phyloP scores from a whole-genome alignment of 2,329 filamentous ascomycete species.

The Colletotrichum trifolii region DNA sequence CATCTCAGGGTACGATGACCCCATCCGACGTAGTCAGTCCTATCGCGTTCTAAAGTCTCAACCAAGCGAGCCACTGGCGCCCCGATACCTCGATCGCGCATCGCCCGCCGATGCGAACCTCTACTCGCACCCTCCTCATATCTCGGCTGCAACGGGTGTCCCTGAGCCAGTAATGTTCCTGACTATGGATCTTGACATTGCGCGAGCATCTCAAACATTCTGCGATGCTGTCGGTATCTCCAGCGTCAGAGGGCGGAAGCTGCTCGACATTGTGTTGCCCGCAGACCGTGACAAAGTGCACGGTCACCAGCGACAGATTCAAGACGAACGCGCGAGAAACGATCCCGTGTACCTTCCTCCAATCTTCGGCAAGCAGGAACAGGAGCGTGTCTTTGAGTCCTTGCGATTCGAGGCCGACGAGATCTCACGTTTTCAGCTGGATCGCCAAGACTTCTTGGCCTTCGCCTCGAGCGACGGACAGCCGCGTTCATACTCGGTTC shows the following conservation, averaged over 20 bases:
- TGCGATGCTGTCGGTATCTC: conserved; percentile 63
- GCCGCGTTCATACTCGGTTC: conserved; percentile 59
- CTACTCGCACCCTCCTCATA: conserved; percentile 56
- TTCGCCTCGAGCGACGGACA: conserved; percentile 66
- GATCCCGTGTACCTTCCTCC: conserved; percentile 73
- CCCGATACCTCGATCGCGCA: conserved; percentile 63
- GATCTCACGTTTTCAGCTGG: conserved; percentile 61
- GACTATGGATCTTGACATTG: conserved; percentile 67
- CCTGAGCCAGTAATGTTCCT: conserved; percentile 68
- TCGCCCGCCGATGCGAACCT: conserved; percentile 60
- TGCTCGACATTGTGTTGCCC: conserved; percentile 64
- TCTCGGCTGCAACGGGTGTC: conserved; percentile 52
- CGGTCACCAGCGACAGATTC: conserved; percentile 62
- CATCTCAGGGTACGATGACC: conserved; percentile 58
- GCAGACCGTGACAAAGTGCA: conserved; percentile 64
- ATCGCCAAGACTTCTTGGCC: conserved; percentile 65
- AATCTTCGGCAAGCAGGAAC: conserved; percentile 66
- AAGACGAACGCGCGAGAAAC: conserved; percentile 66
- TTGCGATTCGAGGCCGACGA: conserved; percentile 66
- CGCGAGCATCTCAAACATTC: conserved; percentile 67
- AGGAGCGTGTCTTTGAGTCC: conserved; percentile 64
- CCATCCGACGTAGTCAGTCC: conserved; percentile 57
- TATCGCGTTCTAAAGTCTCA: conserved; percentile 67
- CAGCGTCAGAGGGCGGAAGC: conserved; percentile 58
- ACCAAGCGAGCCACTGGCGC: conserved; percentile 57